Base-by-base conservation (phyloP, 768 basidiomycete genomes). In the Mycena filopes region DNA sequence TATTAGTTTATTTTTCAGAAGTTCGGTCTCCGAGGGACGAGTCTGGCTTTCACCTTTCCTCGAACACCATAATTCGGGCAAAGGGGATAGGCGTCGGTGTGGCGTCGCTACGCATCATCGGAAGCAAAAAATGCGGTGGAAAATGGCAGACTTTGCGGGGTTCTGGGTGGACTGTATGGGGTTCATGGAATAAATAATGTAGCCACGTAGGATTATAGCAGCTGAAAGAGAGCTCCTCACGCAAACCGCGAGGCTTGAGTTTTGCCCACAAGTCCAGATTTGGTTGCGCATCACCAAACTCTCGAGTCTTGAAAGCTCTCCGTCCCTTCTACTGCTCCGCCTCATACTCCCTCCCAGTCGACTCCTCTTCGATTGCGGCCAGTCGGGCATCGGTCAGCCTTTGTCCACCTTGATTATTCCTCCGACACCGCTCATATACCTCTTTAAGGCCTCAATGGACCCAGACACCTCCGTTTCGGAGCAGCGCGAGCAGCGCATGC, bases 401-500 rank as follows among this genome's bases (percentile, higher is more conserved):
- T 48, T 31, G 36, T 8, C 46, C n/a, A 11, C 12, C 5, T 31
- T 29, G 4, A 20, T 38, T 41, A 18, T 15, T 51, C 23, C 29
- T 18, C 1, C 13, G 5, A 40, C 36, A 48, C 54, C 60, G 13
- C 60, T 56, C 13, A 40, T 55, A 13, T 36, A 18, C 16, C 47
- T 60, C 54, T 51, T 66, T 31, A 33, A 66, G 65, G 41, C 65
- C 38, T 55, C 55, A 28, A 84, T 84, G 83, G 77, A 79, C 63
- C 81, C 84, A 55, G 65, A 66, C 1, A 36, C 59, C 48, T 66
- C 65, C 23, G 55, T 51, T 68, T 79, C 77, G 68, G 83, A 83
- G 63, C 81, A 81, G 81, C 85, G 78, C 28, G 92, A 96, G 76
- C 91, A 95, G 77, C 89, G 96, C 65, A 93, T 94, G 74, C 86